These are phyloP conservation scores for Penicillium decumbens DNA, from an alignment of 2,329 filamentous ascomycete genomes.

Conservation along the genomic window DNA sequence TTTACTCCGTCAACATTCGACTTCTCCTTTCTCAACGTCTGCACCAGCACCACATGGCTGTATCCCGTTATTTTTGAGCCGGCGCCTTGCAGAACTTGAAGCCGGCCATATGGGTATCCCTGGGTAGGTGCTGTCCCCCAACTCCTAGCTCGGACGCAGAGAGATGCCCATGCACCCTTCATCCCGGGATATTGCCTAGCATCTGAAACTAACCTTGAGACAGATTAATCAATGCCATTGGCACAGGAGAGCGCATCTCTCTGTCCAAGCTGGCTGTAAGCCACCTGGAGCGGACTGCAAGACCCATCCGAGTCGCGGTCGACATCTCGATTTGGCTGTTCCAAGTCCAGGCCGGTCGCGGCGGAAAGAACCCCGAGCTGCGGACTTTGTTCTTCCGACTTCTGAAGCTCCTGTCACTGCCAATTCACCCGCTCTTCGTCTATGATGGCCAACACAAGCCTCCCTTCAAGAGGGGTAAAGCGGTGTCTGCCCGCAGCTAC, in stretches of 20 bases:
- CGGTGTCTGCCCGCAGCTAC: conserved; percentile 46
- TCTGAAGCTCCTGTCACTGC: conserved; percentile 66
- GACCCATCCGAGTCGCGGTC: conserved; percentile 80
- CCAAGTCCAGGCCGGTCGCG: conserved; percentile 78
- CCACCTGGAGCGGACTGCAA: conserved; percentile 63
- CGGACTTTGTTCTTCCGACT: conserved; percentile 91
- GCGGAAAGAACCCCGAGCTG: conserved; percentile 83
- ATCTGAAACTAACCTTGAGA: conserved; percentile 10
- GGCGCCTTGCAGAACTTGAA: not conserved
- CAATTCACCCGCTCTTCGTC: conserved; percentile 83
- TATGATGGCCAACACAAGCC: conserved; percentile 86
- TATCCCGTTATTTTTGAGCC: not conserved
- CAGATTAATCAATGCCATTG: conserved; percentile 88
- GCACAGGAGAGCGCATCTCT: conserved; percentile 70
- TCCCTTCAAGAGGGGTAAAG: conserved; percentile 81
- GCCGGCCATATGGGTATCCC: conserved; percentile 41
- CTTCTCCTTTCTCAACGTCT: conserved; percentile 1
- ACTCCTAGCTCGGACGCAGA: not conserved
- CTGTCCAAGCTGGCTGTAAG: conserved; percentile 77
- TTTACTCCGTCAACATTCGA: conserved; percentile 22
- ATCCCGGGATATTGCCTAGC: not conserved
- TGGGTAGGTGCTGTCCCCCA: conserved; percentile 32
- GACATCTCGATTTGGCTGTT: conserved; percentile 98
- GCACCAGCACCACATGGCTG: conserved; percentile 9
- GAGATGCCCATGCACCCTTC: conserved; percentile 2